Evolutionary conservation across 768 basidiomycete species (phyloP), one percentile per base, ranked within the genome.

Genomic region (Lentinula guzmanii): DNA sequence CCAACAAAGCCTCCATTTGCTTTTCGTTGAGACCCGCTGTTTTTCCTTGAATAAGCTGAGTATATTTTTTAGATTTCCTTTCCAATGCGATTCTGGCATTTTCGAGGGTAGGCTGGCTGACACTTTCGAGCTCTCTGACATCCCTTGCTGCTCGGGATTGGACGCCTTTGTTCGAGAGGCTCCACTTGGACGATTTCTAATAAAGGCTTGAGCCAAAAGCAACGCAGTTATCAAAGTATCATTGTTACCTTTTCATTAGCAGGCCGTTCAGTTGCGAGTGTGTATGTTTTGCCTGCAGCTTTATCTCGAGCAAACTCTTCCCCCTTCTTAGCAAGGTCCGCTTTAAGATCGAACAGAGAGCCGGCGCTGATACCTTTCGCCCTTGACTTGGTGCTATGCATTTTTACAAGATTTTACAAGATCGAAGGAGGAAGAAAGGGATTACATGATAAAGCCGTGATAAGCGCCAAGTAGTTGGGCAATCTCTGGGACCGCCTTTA

Each of bases 331-430:
- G 83, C 72, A 35, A 91, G 78, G 63, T 89, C 86, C 16, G 88
- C 86, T 63, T 89, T 90, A 46, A 95, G 83, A 67, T 93, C 90
- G n/a, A 92, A 82, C 71, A 93, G 90, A 0, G 92, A 91, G 61
- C 80, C 82, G 4, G 87, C 79, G 63, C 84, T 89, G 68, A 91
- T 79, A 7, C 89, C 89, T 41, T 85, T 83, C 15, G 85, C 86
- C 68, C 83, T 88, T 0, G 85, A 79, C 70, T 87, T 89, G 70
- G 77, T 80, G 4, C 76, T 72, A 39, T 84, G 80, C 58, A 59
- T 59, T 28, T 13, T 10, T 7, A 21, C 11, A 34, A 5, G 39
- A 18, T 13, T 9, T 16, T 18, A 46, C 3, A 6, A 8, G 13
- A 56, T 4, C 4, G 37, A 11, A 18, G 34, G 39, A 54, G 37